A percentile compares a stretch with the other conserved stretches of the same genome.
Evolutionary conservation across 495 filamentous ascomycete species (phyloP).

Genomic region (Tricharina praecox): DNA sequence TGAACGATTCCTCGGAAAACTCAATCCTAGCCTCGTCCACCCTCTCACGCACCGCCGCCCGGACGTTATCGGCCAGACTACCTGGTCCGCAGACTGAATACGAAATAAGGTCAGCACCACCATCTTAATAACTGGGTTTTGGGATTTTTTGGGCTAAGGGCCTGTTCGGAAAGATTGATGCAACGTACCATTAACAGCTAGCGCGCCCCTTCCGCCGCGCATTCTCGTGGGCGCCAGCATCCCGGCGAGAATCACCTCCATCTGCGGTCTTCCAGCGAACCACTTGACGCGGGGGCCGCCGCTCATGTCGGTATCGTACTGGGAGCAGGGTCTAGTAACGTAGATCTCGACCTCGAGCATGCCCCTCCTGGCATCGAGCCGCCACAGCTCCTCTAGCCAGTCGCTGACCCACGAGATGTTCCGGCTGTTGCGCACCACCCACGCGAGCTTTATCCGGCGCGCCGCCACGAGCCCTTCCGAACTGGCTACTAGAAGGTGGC

Average conservation of each 20-base stretch:
- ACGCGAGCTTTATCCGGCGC: conserved; percentile 64
- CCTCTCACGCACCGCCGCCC: conserved; percentile 50
- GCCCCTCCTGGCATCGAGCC: conserved; percentile 58
- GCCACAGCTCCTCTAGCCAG: conserved; percentile 79
- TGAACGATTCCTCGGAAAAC: conserved; percentile 77
- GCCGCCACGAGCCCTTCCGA: conserved; percentile 59
- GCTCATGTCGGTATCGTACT: conserved; percentile 46
- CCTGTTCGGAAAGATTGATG: too few species aligned
- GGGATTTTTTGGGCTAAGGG: not conserved
- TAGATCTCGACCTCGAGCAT: conserved; percentile 72
- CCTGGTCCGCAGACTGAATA: conserved; percentile 57
- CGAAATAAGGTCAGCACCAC: conserved; percentile 36
- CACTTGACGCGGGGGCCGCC: conserved; percentile 63
- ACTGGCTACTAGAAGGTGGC: conserved; percentile 57
- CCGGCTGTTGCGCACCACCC: conserved; percentile 77
- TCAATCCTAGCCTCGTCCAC: conserved; percentile 51
- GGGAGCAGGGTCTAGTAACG: conserved; percentile 61
- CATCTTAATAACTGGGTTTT: too few species aligned
- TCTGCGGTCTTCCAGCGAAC: conserved; percentile 66
- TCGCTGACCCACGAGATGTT: conserved; percentile 82
- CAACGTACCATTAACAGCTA: conserved; percentile 5
- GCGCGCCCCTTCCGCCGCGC: not conserved
- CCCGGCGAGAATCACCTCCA: conserved; percentile 41
- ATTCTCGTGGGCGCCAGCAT: not conserved
- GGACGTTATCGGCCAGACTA: conserved; percentile 79